Evolutionary conservation across 306 rosid genomes (phyloP), one percentile per base, ranked within the genome.

Genomic region (Dicorynia guianensis): DNA sequence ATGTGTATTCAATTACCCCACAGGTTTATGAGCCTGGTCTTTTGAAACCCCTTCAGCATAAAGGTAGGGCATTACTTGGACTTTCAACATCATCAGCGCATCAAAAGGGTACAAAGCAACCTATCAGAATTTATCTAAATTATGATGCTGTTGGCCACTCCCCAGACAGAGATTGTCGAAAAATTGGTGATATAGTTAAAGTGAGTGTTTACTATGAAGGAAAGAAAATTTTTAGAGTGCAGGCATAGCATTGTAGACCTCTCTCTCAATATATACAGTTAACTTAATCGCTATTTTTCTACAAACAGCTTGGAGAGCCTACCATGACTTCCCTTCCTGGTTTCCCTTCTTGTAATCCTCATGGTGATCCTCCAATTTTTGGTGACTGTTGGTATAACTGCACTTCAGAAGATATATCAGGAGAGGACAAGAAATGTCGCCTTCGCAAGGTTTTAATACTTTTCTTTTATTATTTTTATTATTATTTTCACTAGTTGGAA

Each of bases 331-430:
- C 91, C 67, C 62, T 80, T 84, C 81, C 74, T 14, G 86, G 96
- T 19, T 57, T 83, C 76, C 97, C 92, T 42, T 82, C 90, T 60
- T 95, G 99, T 79, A 86, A 95, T 81, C 89, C 97, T 85, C 88
- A 79, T 76, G 83, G 87, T 0, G 86, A 85, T 80, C 99, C 97
- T 84, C 97, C 97, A 48, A 60, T 90, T 75, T 80, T 79, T 52
- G 97, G 97, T 53, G 97, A 92, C 79, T 92, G 99, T 85, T 95
- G 99, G 99, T 89, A 95, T 85, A 92, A 87, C 79, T 95, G 97
- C 88, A 95, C 93, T 71, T 75, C 79, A 46, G 97, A 95, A 71
- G 97, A 95, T 86, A 86, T 95, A 66, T 83, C 97, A 34, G 89
- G 97, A 78, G 88, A 86, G 78, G 99, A 95, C 84, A 95, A 92